Conservation (phyloP, 2,329 filamentous ascomycete genomes). For the Arachnomyces sp. region DNA sequence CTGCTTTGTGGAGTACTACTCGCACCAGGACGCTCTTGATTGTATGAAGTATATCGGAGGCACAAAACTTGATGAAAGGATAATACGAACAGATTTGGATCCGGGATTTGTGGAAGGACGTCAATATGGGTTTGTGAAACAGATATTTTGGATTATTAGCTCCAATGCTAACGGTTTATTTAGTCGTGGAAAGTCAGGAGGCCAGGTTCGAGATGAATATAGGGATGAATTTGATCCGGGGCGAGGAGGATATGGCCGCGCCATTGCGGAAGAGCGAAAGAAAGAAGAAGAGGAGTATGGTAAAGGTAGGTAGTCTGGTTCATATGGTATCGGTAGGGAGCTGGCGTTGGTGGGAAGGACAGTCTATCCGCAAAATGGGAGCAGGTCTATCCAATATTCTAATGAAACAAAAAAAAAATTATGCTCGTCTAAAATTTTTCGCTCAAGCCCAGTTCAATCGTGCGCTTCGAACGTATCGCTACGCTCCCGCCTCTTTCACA, state of each 20-base stretch:
- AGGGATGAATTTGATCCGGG: slow-evolving; percentile 95
- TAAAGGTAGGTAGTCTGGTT: slow-evolving; percentile 41
- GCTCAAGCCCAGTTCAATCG: too few species aligned
- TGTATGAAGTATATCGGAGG: slow-evolving; percentile 98
- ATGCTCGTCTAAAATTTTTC: slow-evolving; percentile 16
- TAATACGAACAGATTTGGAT: slow-evolving; percentile 91
- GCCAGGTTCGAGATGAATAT: slow-evolving; percentile 96
- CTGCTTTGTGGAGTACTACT: slow-evolving; percentile 99
- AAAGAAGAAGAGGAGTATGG: slow-evolving; percentile 56
- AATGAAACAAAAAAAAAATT: slow-evolving; percentile 2
- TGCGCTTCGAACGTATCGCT: too few species aligned
- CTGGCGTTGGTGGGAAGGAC: slow-evolving; percentile 28
- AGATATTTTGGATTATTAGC: background rate
- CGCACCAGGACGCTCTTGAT: slow-evolving; percentile 90
- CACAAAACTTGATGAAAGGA: slow-evolving; percentile 93
- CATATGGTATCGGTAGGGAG: slow-evolving; percentile 16
- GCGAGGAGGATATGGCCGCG: slow-evolving; percentile 78
- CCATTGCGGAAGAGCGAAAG: slow-evolving; percentile 57
- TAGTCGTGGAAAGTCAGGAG: slow-evolving; percentile 81
- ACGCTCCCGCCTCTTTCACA: slow-evolving; percentile 15
- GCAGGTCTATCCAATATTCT: slow-evolving; percentile 7
- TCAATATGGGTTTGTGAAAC: slow-evolving; percentile 65
- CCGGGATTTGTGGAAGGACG: slow-evolving; percentile 93
- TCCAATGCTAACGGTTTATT: slow-evolving; percentile 12
- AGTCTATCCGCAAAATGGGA: slow-evolving; percentile 19